phyloP scores from a whole-genome alignment of 352 stramenopile genomes.

The Phytophthora fragariae region DNA sequence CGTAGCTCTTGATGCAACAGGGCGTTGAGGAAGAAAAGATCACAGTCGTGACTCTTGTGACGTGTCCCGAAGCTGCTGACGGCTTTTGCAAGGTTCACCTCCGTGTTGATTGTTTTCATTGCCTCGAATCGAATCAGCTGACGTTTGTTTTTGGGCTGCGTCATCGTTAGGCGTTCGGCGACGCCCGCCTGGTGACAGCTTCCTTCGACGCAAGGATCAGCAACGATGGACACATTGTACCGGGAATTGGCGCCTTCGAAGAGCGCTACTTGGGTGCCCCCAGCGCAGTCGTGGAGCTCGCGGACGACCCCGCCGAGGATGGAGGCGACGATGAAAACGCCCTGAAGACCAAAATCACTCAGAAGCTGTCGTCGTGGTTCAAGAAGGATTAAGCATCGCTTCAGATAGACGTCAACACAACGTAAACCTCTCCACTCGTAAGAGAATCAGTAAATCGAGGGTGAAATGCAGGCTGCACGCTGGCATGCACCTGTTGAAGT shows the following conservation, averaged over 20 bases:
- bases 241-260: conserved; percentile 84
- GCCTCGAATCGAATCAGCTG: background rate
- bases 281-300: conserved; percentile 45
- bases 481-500: background rate
- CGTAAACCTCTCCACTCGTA: background rate
- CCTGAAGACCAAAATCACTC: conserved; percentile 53
- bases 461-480: background rate
- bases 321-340: conserved; percentile 40
- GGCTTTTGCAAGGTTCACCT: conserved; percentile 74
- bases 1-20: conserved; percentile 71
- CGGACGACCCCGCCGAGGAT: conserved; percentile 36
- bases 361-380: conserved; percentile 48
- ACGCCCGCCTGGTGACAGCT: conserved; percentile 80
- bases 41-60: conserved; percentile 83
- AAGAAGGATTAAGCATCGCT: conserved; percentile 33
- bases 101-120: background rate
- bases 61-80: conserved; percentile 80
- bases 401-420: conserved; percentile 6
- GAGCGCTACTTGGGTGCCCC: conserved; percentile 62
- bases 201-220: conserved; percentile 76
- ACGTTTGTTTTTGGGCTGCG: background rate
- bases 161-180: conserved; percentile 58
- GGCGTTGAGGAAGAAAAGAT: conserved; percentile 82
- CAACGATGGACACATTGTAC: conserved; percentile 68
- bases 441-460: background rate